Base-by-base conservation (phyloP, 352 stramenopile genomes). In the Globisporangium orthogonon region DNA sequence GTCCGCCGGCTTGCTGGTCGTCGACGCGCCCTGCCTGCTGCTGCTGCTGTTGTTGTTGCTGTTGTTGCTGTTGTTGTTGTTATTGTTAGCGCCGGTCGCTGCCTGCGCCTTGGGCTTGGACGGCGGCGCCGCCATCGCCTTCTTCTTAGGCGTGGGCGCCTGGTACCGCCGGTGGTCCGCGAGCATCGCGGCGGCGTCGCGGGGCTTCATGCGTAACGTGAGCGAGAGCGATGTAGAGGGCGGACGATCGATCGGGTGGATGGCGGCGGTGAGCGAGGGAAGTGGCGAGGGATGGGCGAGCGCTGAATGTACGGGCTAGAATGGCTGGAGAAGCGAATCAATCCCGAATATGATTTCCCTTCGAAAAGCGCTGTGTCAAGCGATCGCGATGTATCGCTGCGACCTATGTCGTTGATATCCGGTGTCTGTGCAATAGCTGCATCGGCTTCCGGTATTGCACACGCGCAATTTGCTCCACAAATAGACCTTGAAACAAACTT, bases 101-200 rank as follows among this genome's bases (percentile, higher is more conserved):
- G 23, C 23, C 23, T 23, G 39, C 33, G 40, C 17, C 43, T 48
- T 41, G 37, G 37, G 43, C n/a, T 48, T 48, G 43, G 43, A n/a
- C 28, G 29, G 10, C 44, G 28, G 46, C 47, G 39, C 23, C 23
- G 23, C 23, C 23, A 23, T 23, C 23, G 23, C 55, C 62, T 76
- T 74, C 67, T 75, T 79, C 62, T 74, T 74, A 7, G 48, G 30
- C 18, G 53, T 61, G 23, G 52, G 63, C 46, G 67, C 47, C 41
- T 78, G 66, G 15, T 23, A 23, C 23, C 69, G 68, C 31, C 68
- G 70, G 49, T 76, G 66, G 59, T 76, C 69, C 63, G 75, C 66
- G 48, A 71, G 61, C 45, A 76, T 70, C 59, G 68, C 68, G 50
- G 61, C 57, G 35, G 33, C 50, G 61, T 78, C 65, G 41, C 71